Conservation (phyloP, 768 basidiomycete genomes). For the Chalciporus chontae region DNA sequence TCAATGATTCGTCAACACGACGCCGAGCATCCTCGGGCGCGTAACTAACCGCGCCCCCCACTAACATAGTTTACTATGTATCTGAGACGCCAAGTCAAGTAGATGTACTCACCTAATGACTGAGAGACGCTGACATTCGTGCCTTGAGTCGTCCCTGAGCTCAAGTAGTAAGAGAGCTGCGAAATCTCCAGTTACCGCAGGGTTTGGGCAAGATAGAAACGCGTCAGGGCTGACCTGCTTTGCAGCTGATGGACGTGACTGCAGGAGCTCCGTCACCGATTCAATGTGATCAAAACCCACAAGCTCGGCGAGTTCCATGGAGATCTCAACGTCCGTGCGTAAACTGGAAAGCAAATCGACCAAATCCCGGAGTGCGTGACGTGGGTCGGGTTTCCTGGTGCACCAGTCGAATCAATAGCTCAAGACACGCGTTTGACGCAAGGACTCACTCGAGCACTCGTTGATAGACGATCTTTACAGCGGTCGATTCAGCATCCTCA, state of each 20-base stretch:
- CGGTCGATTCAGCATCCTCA: neutral
- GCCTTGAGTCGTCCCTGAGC: neutral
- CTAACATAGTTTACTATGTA: neutral
- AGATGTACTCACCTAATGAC: conserved; percentile 7
- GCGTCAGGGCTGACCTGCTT: conserved; percentile 41
- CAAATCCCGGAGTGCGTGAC: conserved; percentile 17
- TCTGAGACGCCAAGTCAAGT: neutral
- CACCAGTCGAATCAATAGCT: conserved; percentile 4
- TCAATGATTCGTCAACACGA: conserved; percentile 59
- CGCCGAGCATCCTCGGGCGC: conserved; percentile 47
- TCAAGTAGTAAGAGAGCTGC: conserved; percentile 17
- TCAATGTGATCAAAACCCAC: conserved; percentile 85
- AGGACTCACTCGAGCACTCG: conserved; percentile 16
- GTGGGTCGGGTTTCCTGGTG: conserved; percentile 13
- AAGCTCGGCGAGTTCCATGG: conserved; percentile 72
- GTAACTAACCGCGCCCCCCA: conserved; percentile 27
- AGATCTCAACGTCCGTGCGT: conserved; percentile 65
- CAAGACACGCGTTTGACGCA: neutral
- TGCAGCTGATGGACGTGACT: conserved; percentile 46
- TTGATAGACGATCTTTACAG: conserved; percentile 6
- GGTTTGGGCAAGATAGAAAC: neutral
- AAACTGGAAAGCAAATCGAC: conserved; percentile 44
- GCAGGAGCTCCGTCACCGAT: conserved; percentile 66
- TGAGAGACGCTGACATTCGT: neutral
- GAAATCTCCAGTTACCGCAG: neutral